These are phyloP conservation scores for Metschnikowia sp. DNA, from an alignment of 805 yeast species.

Conservation along the genomic window DNA sequence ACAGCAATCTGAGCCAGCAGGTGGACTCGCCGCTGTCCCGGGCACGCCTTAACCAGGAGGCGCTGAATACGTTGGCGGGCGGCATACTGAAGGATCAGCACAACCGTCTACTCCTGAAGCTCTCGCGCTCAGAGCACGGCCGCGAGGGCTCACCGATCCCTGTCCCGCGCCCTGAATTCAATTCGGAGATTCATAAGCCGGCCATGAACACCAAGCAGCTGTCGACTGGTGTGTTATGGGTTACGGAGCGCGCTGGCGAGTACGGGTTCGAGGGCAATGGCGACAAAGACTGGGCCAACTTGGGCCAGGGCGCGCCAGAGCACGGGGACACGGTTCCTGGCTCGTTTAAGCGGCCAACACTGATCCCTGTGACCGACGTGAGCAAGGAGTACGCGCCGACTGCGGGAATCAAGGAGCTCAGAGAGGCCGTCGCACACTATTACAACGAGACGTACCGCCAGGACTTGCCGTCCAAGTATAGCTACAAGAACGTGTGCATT, in stretches of 20 bases:
- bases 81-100: conserved; percentile 18
- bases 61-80: conserved; percentile 11
- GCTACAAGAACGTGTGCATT: conserved; percentile 57
- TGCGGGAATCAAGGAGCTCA: conserved; percentile 50
- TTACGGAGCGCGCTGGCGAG: conserved; percentile 57
- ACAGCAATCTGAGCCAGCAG: conserved; percentile 16
- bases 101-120: conserved; percentile 24
- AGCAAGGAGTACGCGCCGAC: conserved; percentile 60
- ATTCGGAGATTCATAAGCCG: conserved; percentile 48
- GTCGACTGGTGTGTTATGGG: conserved; percentile 64
- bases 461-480: conserved; percentile 48
- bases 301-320: conserved; percentile 66
- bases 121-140: conserved; percentile 32
- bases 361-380: conserved; percentile 44
- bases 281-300: conserved; percentile 49
- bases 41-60: conserved; percentile 19
- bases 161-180: conserved; percentile 44
- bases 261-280: conserved; percentile 47
- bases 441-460: conserved; percentile 54
- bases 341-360: conserved; percentile 50
- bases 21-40: conserved; percentile 24
- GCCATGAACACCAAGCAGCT: conserved; percentile 58
- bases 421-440: conserved; percentile 56
- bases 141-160: conserved; percentile 48
- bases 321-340: conserved; percentile 58